phyloP scores from a whole-genome alignment of 371 early-diverging fungal species.

The Batrachochytrium dendrobatidis region DNA sequence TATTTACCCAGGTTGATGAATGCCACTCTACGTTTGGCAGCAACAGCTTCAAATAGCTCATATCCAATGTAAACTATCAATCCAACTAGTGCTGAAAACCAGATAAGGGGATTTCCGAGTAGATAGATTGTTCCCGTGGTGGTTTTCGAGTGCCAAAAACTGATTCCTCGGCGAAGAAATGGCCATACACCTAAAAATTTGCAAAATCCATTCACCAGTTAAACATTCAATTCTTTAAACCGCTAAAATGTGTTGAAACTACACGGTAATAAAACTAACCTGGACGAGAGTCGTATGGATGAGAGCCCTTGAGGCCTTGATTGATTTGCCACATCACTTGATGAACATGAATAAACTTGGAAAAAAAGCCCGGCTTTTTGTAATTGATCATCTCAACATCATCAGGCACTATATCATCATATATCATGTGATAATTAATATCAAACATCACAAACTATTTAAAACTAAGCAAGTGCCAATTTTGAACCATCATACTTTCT shows the following conservation, averaged over 20 bases:
- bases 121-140: slow-evolving; percentile 80
- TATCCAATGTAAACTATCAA: slow-evolving; percentile 49
- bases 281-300: slow-evolving; percentile 74
- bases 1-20: slow-evolving; percentile 2
- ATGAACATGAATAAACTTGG: slow-evolving; percentile 73
- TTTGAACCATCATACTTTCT: slow-evolving; percentile 11
- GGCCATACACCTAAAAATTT: slow-evolving; percentile 66
- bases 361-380: slow-evolving; percentile 26
- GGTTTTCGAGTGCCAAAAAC: slow-evolving; percentile 74
- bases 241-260: too few species aligned
- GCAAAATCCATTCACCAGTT: too few species aligned
- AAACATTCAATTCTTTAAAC: too few species aligned
- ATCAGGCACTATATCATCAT: slow-evolving; percentile 16
- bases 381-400: slow-evolving; percentile 25
- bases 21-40: slow-evolving; percentile 51
- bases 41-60: slow-evolving; percentile 48
- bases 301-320: slow-evolving; percentile 65
- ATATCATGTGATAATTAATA: background rate
- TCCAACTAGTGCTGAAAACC: slow-evolving; percentile 64
- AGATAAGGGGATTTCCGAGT: slow-evolving; percentile 91
- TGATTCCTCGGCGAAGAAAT: slow-evolving; percentile 68
- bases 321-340: slow-evolving; percentile 76
- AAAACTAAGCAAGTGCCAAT: background rate
- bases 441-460: background rate
- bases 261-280: too few species aligned